Percentiles rank a stretch among this genome's conserved stretches.
Conservation (phyloP, 176 grass and related monocot species). For the Otatea glauca region DNA sequence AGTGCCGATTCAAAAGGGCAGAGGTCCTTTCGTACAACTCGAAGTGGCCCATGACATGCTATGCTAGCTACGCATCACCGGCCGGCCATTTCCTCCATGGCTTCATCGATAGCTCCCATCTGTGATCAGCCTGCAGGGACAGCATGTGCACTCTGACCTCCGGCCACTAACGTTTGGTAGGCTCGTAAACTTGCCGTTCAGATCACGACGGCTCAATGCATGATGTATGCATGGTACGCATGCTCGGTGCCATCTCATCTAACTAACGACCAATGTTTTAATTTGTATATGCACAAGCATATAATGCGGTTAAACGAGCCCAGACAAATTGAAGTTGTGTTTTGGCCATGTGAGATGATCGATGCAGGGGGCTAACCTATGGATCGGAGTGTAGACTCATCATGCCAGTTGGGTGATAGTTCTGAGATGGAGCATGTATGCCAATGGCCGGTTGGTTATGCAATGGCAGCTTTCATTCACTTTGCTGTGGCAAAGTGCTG, state of each 20-base stretch:
- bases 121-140: neutral
- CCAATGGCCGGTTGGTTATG: neutral
- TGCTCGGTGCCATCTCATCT: neutral
- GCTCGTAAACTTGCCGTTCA: neutral
- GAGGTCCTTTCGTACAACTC: neutral
- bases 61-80: neutral
- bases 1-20: neutral
- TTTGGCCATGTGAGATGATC: neutral
- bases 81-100: neutral
- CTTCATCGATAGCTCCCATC: neutral
- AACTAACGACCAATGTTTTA: neutral
- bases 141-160: conserved; percentile 12
- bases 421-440: neutral
- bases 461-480: conserved; percentile 2
- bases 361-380: neutral
- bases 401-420: neutral
- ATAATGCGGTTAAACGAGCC: neutral
- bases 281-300: neutral
- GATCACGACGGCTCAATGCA: conserved; percentile 42
- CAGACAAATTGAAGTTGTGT: neutral
- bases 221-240: neutral
- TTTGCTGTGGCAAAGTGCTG: neutral
- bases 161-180: neutral
- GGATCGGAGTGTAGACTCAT: neutral
- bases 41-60: neutral